Percentiles rank a stretch among this genome's conserved stretches.
Evolutionary conservation across 306 rosid species (phyloP).

Genomic region (Pyrus communis): DNA sequence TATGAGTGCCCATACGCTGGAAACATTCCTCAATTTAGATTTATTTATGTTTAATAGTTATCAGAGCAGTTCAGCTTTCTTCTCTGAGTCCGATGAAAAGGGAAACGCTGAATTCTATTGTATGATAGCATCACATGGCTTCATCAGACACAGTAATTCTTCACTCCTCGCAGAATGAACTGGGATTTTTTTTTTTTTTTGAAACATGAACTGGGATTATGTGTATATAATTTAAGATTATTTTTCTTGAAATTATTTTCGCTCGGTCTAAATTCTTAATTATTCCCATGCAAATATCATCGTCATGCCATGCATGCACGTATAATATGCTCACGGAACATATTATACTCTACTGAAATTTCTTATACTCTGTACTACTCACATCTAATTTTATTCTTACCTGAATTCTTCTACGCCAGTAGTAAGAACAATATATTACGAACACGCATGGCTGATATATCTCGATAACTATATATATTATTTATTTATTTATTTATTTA

Average conservation of each 20-base stretch:
- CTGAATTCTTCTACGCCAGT: background rate
- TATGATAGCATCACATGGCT: background rate
- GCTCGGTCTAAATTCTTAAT: background rate
- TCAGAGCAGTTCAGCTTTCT: slow-evolving; percentile 10
- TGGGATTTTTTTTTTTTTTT: too few species aligned
- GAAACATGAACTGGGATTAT: background rate
- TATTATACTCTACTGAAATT: background rate
- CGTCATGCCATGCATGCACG: slow-evolving; percentile 11
- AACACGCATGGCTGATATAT: background rate
- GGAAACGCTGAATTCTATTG: slow-evolving; percentile 10
- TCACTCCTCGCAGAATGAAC: background rate
- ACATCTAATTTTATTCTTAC: background rate
- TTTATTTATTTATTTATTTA: background rate
- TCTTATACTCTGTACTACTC: background rate
- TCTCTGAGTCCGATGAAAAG: slow-evolving; percentile 12
- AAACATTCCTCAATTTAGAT: background rate
- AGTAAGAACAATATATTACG: background rate
- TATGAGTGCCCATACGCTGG: background rate
- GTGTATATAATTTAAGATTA: background rate
- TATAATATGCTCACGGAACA: background rate
- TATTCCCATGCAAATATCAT: background rate
- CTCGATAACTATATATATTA: background rate
- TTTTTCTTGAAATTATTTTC: background rate
- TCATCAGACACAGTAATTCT: background rate
- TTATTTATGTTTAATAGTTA: background rate